Base-by-base conservation (phyloP, 2,329 filamentous ascomycete species). In the Fusarium nygamai region DNA sequence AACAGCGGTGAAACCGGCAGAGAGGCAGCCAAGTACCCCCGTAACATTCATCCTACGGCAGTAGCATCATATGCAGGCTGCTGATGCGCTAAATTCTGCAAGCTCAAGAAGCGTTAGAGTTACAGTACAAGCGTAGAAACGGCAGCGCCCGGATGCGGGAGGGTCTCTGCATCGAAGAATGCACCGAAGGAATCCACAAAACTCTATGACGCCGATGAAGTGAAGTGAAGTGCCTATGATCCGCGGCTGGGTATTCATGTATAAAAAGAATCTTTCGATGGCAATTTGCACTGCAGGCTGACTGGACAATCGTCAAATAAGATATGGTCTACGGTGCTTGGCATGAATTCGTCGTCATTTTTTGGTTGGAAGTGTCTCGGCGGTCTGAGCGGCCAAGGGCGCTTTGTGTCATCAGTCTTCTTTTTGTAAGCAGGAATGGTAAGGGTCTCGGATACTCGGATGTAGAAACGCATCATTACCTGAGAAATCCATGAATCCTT, bases 131-230 rank as follows among this genome's bases (percentile, higher is more conserved):
- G 38, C 27, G 20, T n/a, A 13, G 33, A 33, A 22, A 48, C 20
- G 48, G 34, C 11, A 50, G 22, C 22, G 27, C 24, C 62, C 44
- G 46, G 36, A 34, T 64, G 33, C 31, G 22, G 38, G 24, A n/a
- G 24, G 41, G 24, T 57, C 31, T 69, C 46, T 64, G 48, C 64
- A 69, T n/a, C 38, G 65, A 69, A 69, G 58, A 64, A 64, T 69
- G 65, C 50, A 57, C 31, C 44, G 65, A 69, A 64, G 43, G 29
- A 36, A 51, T 50, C 20, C 38, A 29, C 43, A 27, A 44, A 57
- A 56, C 59, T 64, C 65, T 64, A 69, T 64, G 50, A 57, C 65
- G 67, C 56, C 31, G 20, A 39, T 38, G 13, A 24, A 38, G 12
- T 14, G 10, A 44, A 31, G 16, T 14, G 20, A 58, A 31, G 29